phyloP scores from a whole-genome alignment of 2,329 filamentous ascomycete species.

The Ceratocystis lukuohia region DNA sequence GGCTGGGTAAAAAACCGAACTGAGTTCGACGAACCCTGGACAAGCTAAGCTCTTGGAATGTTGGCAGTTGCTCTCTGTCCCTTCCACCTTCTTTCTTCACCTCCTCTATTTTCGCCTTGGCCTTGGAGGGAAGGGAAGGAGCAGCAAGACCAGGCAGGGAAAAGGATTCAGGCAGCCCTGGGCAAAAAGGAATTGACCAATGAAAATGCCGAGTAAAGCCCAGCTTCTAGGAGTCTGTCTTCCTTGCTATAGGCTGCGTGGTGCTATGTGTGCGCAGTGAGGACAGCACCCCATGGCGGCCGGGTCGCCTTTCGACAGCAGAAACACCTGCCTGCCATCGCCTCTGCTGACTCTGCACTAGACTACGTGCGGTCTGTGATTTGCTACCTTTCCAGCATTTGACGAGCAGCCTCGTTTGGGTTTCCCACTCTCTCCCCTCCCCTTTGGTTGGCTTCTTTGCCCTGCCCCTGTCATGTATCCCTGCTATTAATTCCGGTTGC shows the following conservation, averaged over 20 bases:
- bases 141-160: background rate
- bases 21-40: background rate
- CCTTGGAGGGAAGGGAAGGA: background rate
- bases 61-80: background rate
- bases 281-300: too few relatives aligned
- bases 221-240: too few relatives aligned
- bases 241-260: too few relatives aligned
- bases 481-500: slow-evolving; percentile 8
- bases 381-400: background rate
- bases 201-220: background rate
- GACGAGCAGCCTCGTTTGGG: background rate
- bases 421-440: background rate
- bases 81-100: too few relatives aligned
- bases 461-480: background rate
- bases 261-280: too few relatives aligned
- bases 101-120: background rate
- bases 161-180: background rate
- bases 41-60: background rate
- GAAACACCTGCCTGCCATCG: too few relatives aligned
- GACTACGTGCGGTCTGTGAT: too few relatives aligned
- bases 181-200: background rate
- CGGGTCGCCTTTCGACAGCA: too few relatives aligned
- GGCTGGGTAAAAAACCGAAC: background rate
- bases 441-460: background rate
- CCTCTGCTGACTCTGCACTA: too few relatives aligned